These are phyloP conservation scores for Mycena crocata DNA, from an alignment of 768 basidiomycete species.

Conservation along the genomic window DNA sequence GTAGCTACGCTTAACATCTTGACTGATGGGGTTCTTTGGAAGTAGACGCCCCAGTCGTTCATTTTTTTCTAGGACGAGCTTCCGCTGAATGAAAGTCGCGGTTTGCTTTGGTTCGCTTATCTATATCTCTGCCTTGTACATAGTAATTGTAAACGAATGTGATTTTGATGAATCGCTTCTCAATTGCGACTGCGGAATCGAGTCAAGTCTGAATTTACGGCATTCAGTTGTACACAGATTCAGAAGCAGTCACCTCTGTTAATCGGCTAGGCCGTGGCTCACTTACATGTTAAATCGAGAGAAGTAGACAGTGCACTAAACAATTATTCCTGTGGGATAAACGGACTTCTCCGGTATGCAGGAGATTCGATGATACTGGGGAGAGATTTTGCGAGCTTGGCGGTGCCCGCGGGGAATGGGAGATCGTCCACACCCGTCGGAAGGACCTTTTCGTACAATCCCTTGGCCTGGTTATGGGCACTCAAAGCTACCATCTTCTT, in stretches of 20 bases:
- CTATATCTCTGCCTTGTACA: not conserved
- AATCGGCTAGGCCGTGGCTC: not conserved
- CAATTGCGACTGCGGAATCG: no score
- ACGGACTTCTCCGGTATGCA: conserved; percentile 80
- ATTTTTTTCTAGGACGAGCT: no score
- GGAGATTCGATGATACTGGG: conserved; percentile 79
- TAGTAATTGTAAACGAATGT: not conserved
- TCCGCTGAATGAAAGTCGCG: not conserved
- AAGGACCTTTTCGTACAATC: conserved; percentile 79
- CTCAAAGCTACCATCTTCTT: conserved; percentile 80
- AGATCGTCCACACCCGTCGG: conserved; percentile 86
- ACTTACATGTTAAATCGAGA: not conserved
- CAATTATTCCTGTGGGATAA: conserved; percentile 74
- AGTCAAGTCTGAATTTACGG: conserved; percentile 7
- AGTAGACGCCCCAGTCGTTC: no score
- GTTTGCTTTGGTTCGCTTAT: not conserved
- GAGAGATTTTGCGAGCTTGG: conserved; percentile 74
- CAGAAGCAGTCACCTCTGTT: not conserved
- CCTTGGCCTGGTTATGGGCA: conserved; percentile 74
- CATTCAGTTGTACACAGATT: not conserved
- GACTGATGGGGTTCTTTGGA: no score
- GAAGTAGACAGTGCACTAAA: conserved; percentile 1
- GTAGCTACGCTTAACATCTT: not conserved
- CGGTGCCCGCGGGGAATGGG: conserved; percentile 93
- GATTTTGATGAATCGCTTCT: not conserved